Conservation (phyloP, 345 rosid genomes). For the Garcia nutans region DNA sequence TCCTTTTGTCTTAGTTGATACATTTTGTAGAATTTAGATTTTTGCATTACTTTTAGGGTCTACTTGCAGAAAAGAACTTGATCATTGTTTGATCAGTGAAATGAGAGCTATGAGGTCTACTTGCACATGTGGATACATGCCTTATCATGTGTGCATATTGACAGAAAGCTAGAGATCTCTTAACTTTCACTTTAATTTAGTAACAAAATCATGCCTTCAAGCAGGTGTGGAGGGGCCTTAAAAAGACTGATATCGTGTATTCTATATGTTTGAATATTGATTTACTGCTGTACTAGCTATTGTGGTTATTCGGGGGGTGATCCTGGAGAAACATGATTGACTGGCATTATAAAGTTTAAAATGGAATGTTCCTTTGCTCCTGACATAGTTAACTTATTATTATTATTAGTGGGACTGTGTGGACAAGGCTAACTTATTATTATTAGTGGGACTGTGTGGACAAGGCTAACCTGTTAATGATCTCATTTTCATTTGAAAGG, state of each 20-base stretch:
- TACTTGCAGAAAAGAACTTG: not conserved
- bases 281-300: not conserved
- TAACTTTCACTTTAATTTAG: too few relatives aligned
- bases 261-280: not conserved
- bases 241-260: not conserved
- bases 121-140: too few relatives aligned
- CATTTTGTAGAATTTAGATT: not conserved
- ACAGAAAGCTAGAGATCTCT: too few relatives aligned
- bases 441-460: not conserved
- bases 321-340: not conserved
- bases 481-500: too few relatives aligned
- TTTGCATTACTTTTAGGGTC: not conserved
- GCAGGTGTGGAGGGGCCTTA: too few relatives aligned
- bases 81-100: not conserved
- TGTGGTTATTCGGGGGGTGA: not conserved
- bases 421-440: not conserved
- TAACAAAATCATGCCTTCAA: too few relatives aligned
- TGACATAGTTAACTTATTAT: not conserved
- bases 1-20: not conserved
- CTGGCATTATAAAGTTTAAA: not conserved
- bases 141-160: too few relatives aligned
- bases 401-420: not conserved
- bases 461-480: not conserved
- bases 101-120: not conserved
- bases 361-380: too few relatives aligned